Percentiles rank a stretch among this genome's conserved stretches.
phyloP scores from a whole-genome alignment of 2,329 filamentous ascomycete species.

The Drechslerella dactyloides region DNA sequence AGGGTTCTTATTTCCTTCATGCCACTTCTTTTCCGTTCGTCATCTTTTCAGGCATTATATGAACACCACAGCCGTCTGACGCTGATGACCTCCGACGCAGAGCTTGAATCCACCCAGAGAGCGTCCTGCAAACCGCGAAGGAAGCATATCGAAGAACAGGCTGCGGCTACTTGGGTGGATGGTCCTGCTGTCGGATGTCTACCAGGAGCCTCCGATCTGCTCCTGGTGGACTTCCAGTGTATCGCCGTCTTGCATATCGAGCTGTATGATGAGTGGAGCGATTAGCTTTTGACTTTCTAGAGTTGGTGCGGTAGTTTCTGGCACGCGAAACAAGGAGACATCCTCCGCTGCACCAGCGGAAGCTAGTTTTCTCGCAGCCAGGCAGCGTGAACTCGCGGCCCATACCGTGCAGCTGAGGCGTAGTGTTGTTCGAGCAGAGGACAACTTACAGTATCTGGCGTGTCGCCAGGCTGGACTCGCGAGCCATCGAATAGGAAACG shows the following conservation, averaged over 20 bases:
- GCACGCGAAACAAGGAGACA: too few relatives aligned
- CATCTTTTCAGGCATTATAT: too few relatives aligned
- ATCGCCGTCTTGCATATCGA: conserved; percentile 96
- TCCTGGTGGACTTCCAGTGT: conserved; percentile 97
- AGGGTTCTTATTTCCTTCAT: too few relatives aligned
- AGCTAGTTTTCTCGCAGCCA: conserved; percentile 3
- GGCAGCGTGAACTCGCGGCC: conserved; percentile 1
- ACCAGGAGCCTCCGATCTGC: conserved; percentile 77
- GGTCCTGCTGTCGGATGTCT: conserved; percentile 55
- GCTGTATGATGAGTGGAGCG: conserved; percentile 63
- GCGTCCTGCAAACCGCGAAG: too few relatives aligned
- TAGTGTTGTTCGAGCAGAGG: not conserved
- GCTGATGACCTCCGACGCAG: too few relatives aligned
- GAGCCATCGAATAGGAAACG: conserved; percentile 97
- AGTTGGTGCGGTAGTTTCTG: too few relatives aligned
- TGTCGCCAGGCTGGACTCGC: conserved; percentile 85
- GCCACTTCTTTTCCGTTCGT: too few relatives aligned
- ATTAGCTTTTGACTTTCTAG: conserved; percentile 51
- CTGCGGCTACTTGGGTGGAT: not conserved
- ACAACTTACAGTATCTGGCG: conserved; percentile 81
- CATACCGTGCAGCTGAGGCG: conserved; percentile 12
- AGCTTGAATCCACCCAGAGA: too few relatives aligned
- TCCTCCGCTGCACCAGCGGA: not conserved
- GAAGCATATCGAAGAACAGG: not conserved
- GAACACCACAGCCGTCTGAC: too few relatives aligned